A percentile compares a stretch with the other conserved stretches of the same genome.
These are phyloP conservation scores for Hymenotorrendiella dingleyae DNA, from an alignment of 2,329 filamentous ascomycete genomes.

Conservation along the genomic window DNA sequence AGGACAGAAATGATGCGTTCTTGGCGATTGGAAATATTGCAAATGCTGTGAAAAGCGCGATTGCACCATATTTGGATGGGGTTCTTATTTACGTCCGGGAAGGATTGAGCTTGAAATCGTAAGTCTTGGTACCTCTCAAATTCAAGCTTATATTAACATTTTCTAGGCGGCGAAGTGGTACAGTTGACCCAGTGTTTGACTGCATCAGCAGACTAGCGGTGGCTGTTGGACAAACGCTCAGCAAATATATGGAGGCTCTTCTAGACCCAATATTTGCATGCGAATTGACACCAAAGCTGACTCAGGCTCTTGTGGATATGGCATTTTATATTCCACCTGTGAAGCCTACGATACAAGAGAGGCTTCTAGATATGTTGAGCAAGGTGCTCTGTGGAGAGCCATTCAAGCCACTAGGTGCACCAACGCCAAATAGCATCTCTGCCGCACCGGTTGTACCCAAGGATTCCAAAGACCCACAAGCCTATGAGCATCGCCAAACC, in stretches of 20 bases:
- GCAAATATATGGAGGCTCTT: slow-evolving; percentile 96
- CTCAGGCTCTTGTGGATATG: slow-evolving; percentile 95
- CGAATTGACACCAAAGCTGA: slow-evolving; percentile 86
- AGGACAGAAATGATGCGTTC: slow-evolving; percentile 90
- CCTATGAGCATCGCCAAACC: slow-evolving; percentile 72
- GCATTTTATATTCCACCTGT: slow-evolving; percentile 97
- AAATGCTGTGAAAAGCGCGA: slow-evolving; percentile 90
- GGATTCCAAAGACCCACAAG: slow-evolving; percentile 76
- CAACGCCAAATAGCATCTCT: slow-evolving; percentile 71
- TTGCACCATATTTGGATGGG: slow-evolving; percentile 89
- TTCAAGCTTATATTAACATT: slow-evolving; percentile 28
- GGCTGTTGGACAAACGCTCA: slow-evolving; percentile 91
- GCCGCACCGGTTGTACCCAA: slow-evolving; percentile 79
- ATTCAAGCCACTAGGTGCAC: slow-evolving; percentile 87
- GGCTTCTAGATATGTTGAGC: slow-evolving; percentile 89
- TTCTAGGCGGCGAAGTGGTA: slow-evolving; percentile 34
- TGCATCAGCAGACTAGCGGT: slow-evolving; percentile 96
- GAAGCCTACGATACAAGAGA: slow-evolving; percentile 86
- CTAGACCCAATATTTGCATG: slow-evolving; percentile 96
- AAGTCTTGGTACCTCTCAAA: slow-evolving; percentile 24
- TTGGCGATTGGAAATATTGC: slow-evolving; percentile 94
- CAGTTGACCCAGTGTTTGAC: slow-evolving; percentile 79
- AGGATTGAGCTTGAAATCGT: slow-evolving; percentile 75
- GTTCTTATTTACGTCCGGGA: slow-evolving; percentile 92
- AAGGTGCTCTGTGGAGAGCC: slow-evolving; percentile 87